Evolutionary conservation across 140 eudicot genomes (phyloP), one percentile per base, ranked within the genome.

Genomic region (Cichorium intybus): DNA sequence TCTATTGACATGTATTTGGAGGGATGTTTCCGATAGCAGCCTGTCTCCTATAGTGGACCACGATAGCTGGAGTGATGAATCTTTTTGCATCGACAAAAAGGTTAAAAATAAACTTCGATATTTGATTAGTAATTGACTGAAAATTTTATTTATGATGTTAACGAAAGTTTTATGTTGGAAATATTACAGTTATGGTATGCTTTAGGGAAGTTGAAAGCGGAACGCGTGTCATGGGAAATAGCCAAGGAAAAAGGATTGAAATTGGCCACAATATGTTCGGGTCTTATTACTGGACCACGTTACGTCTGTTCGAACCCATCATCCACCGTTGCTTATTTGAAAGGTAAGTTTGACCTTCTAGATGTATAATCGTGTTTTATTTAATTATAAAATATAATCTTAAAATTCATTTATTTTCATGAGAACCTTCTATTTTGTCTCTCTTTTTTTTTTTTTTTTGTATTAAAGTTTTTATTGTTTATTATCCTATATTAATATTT

Each of bases 291-390:
- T 0, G 97, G 97, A 35, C 75, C 81, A 1, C 85, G 82, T 0
- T 86, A 78, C 73, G 57, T 62, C 10, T 76, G 62, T 54, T 67
- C 82, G 49, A 89, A 70, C 67, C 77, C 95, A 21, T 81, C 95
- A 33, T 76, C 95, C 58, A 89, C 97, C 10, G 60, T 89, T 7
- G 97, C 97, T 4, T 86, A 89, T 66, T 82, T 89, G n/a, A 89
- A 89, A 83, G 97, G 97, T 76, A 22, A 4, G 60, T 47, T 26
- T n/a, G n/a, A n/a, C n/a, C n/a, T n/a, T n/a, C n/a, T n/a, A n/a
- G n/a, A n/a, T n/a, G n/a, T n/a, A n/a, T n/a, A n/a, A n/a, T n/a
- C n/a, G n/a, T n/a, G n/a, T n/a, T n/a, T n/a, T n/a, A n/a, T n/a
- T n/a, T n/a, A n/a, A n/a, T n/a, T n/a, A n/a, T n/a, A n/a, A n/a